Evolutionary conservation across 2,329 filamentous ascomycete species (phyloP).

Genomic region (Fusarium duplospermum): DNA sequence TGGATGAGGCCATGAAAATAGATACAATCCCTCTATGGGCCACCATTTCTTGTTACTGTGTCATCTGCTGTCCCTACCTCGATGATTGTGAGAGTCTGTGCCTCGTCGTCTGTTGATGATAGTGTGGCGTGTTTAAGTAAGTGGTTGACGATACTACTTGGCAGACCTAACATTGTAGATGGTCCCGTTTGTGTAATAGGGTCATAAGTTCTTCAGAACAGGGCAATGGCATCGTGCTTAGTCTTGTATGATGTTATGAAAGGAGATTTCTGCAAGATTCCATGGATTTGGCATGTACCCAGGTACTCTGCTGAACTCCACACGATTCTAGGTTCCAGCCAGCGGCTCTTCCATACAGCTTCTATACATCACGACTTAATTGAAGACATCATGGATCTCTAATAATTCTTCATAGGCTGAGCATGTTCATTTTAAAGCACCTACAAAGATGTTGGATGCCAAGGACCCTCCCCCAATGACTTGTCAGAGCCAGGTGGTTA

Average conservation of each 20-base stretch:
- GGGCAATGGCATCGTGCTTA: background rate
- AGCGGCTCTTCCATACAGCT: background rate
- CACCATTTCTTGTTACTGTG: conserved; percentile 3
- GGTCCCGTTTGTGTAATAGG: background rate
- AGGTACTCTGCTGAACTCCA: background rate
- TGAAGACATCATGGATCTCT: background rate
- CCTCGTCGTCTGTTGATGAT: background rate
- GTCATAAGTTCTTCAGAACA: background rate
- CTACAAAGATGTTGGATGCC: background rate
- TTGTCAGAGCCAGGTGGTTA: conserved; percentile 10
- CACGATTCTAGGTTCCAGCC: background rate
- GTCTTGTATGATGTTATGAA: background rate
- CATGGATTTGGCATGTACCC: background rate
- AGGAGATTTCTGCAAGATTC: background rate
- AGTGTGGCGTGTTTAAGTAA: background rate
- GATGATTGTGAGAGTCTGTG: background rate
- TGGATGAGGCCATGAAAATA: conserved; percentile 37
- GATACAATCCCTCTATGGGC: conserved; percentile 31
- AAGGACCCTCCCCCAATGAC: background rate
- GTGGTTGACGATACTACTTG: background rate
- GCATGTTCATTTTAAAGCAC: background rate
- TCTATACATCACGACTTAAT: background rate
- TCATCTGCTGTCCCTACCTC: background rate
- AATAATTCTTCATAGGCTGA: background rate
- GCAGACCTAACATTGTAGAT: background rate